Evolutionary conservation across 768 basidiomycete genomes (phyloP).

Genomic region (Suillus paluster): DNA sequence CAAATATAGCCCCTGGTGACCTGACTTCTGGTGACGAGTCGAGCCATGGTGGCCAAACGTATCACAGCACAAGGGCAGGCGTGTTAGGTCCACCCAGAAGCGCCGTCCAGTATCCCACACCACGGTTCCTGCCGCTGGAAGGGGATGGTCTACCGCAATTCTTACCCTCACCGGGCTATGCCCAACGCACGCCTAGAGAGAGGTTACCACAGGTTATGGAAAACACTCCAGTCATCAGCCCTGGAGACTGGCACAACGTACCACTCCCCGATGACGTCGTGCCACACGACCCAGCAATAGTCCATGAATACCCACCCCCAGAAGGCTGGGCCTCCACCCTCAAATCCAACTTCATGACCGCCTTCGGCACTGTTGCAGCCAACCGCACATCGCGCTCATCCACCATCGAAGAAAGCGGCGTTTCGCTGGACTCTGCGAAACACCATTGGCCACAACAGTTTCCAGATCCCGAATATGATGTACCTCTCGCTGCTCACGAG

Average conservation of each 20-base stretch:
- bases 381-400: slow-evolving; percentile 33
- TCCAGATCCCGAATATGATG: slow-evolving; percentile 4
- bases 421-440: slow-evolving; percentile 4
- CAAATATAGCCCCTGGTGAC: slow-evolving; percentile 55
- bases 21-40: slow-evolving; percentile 38
- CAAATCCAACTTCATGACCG: slow-evolving; percentile 49
- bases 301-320: background rate
- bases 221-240: slow-evolving; percentile 16
- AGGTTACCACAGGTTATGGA: slow-evolving; percentile 11
- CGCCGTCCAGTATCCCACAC: slow-evolving; percentile 22
- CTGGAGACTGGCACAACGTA: slow-evolving; percentile 16
- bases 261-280: background rate
- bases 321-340: slow-evolving; percentile 49
- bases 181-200: slow-evolving; percentile 10
- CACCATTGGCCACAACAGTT: slow-evolving; percentile 5
- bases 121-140: slow-evolving; percentile 29
- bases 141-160: slow-evolving; percentile 32
- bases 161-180: slow-evolving; percentile 24
- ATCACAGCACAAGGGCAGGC: background rate
- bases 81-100: slow-evolving; percentile 23
- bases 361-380: slow-evolving; percentile 54
- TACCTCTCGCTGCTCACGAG: background rate
- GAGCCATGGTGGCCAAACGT: background rate
- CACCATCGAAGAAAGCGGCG: background rate
- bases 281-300: background rate